Evolutionary conservation across 805 yeast genomes (phyloP), one percentile per base, ranked within the genome.

Genomic region (Wickerhamomyces bovis): DNA sequence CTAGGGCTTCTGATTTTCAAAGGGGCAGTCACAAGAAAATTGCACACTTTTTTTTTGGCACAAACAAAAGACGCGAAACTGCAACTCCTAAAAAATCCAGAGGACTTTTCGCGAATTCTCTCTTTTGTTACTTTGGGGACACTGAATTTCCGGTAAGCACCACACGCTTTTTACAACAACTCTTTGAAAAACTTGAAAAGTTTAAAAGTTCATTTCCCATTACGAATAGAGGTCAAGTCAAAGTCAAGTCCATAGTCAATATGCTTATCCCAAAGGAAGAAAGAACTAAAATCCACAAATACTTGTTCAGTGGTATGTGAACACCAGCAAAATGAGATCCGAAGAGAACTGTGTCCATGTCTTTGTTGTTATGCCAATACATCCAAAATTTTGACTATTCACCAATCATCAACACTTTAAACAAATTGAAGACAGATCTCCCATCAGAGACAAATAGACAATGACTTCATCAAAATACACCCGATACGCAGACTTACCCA

Each of bases 231-330:
- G 44, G 50, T 44, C 49, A 47, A 33, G 46, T 43, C 46, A 43
- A 43, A 45, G 36, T 33, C 49, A 50, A 45, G 48, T 49, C 54
- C 49, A 35, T 46, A 44, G 56, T 44, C 61, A 60, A 54, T 71
- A 94, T 94, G 99, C 84, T 94, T 81, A 94, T 94, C 83, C 98
- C 99, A 80, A 94, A 88, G 81, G 95, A 89, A 78, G 99, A 94
- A 77, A 90, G 99, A 85, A 89, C 88, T 81, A 88, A 88, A 90
- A 94, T 94, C 76, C 96, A 89, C 95, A 87, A 83, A 76, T 85
- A 90, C 87, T 94, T 94, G 78, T 94, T 90, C 88, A 90, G 89
- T 78, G 95, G 95, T 86, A 83, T 74, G 94, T 84, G 23, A 36
- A 19, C 20, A 33, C 36, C 8, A 33, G 13, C 13, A 3, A 33